These are phyloP conservation scores for Hortaea werneckii DNA, from an alignment of 2,329 filamentous ascomycete species.

Conservation along the genomic window DNA sequence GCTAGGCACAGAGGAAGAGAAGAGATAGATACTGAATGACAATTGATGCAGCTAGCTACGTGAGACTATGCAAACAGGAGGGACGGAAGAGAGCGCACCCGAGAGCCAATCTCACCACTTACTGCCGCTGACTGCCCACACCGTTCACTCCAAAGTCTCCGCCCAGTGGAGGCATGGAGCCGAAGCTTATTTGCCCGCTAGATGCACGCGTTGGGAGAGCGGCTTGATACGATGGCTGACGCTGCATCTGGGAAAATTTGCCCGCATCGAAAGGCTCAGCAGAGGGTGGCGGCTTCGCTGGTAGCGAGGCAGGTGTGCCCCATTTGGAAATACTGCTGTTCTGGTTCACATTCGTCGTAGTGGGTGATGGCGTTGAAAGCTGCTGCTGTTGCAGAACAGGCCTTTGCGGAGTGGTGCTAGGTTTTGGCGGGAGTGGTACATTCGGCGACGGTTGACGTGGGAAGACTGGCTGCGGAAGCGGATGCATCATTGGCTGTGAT, in stretches of 20 bases:
- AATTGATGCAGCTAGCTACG: too few relatives aligned
- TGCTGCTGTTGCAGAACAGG: conserved; percentile 7
- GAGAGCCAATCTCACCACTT: not conserved
- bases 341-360: not conserved
- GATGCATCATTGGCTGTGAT: conserved; percentile 23
- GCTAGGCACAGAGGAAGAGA: too few relatives aligned
- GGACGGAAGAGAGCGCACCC: not conserved
- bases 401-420: conserved; percentile 8
- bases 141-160: not conserved
- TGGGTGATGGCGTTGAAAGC: not conserved
- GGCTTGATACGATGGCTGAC: conserved; percentile 7
- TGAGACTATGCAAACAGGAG: not conserved
- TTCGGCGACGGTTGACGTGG: conserved; percentile 25
- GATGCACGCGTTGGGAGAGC: conserved; percentile 5
- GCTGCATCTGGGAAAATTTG: conserved; percentile 6
- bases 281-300: conserved; percentile 44
- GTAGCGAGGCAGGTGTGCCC: conserved; percentile 44
- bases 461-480: conserved; percentile 28
- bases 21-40: too few relatives aligned
- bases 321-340: conserved; percentile 45
- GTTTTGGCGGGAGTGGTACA: conserved; percentile 24
- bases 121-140: not conserved
- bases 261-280: conserved; percentile 19
- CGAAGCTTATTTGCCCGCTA: conserved; percentile 8
- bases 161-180: conserved; percentile 7